Evolutionary conservation across 1,139 yeast species (phyloP).

Genomic region (Diutina catenulata): DNA sequence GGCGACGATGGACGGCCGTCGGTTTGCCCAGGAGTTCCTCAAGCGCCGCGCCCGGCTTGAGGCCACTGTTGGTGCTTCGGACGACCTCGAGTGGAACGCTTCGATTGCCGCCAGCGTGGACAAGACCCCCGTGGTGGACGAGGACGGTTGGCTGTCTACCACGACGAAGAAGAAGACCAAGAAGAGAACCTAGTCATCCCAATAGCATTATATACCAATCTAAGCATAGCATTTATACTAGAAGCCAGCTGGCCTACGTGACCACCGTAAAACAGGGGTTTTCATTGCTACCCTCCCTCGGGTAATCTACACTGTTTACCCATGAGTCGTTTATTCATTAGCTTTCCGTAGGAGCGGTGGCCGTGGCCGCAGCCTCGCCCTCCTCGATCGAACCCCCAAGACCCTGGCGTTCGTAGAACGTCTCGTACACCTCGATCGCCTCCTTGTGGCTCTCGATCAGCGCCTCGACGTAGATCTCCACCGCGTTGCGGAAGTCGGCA

Average conservation of each 20-base stretch:
- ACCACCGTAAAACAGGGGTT: too few species aligned
- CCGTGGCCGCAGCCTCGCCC: too few species aligned
- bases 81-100: slow-evolving; percentile 55
- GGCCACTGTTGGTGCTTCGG: slow-evolving; percentile 35
- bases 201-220: too few species aligned
- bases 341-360: too few species aligned
- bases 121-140: slow-evolving; percentile 38
- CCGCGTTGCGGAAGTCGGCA: slow-evolving; percentile 78
- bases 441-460: slow-evolving; percentile 92
- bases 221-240: too few species aligned
- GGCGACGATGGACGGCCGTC: slow-evolving; percentile 87
- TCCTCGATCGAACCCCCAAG: slow-evolving; percentile 10
- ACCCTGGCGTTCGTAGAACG: slow-evolving; percentile 50
- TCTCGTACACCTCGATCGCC: slow-evolving; percentile 90
- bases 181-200: too few species aligned
- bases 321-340: too few species aligned
- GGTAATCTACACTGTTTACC: too few species aligned
- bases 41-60: slow-evolving; percentile 69
- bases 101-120: slow-evolving; percentile 42
- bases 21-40: slow-evolving; percentile 84
- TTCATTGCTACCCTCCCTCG: too few species aligned
- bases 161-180: slow-evolving; percentile 18
- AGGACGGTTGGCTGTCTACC: slow-evolving; percentile 64
- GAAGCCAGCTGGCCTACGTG: too few species aligned
- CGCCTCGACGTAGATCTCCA: slow-evolving; percentile 84